These are phyloP conservation scores for Eucalyptus pauciflora DNA, from an alignment of 345 rosid genomes.

Conservation along the genomic window DNA sequence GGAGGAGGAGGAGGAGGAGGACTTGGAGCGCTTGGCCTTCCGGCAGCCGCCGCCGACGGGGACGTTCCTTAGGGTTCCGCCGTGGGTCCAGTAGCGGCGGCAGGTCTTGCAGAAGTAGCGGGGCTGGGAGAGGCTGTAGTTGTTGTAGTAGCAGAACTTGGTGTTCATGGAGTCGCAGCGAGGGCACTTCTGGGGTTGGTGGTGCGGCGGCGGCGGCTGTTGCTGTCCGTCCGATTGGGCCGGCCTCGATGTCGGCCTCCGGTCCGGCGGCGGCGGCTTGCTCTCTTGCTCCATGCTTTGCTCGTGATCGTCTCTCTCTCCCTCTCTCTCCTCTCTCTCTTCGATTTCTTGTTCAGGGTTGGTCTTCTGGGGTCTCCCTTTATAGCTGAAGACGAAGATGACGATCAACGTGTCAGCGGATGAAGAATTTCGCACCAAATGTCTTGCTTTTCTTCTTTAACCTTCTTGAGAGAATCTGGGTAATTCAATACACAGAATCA, in stretches of 20 bases:
- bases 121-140: constrained; percentile 4
- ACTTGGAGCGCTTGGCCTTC: constrained; percentile 3
- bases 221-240: background rate
- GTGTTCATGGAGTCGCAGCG: constrained; percentile 2
- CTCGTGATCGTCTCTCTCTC: background rate
- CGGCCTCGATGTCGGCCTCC: background rate
- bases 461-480: background rate
- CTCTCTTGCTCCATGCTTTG: background rate
- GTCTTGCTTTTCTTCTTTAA: background rate
- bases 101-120: constrained; percentile 2
- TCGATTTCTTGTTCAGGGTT: background rate
- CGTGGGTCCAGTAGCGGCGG: constrained; percentile 7
- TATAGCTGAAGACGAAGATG: background rate
- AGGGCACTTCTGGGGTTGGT: background rate
- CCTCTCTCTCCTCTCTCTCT: background rate
- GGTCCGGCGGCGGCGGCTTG: background rate
- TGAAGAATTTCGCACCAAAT: background rate
- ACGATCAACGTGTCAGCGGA: background rate
- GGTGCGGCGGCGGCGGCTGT: background rate
- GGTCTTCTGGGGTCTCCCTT: background rate
- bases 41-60: background rate
- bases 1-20: background rate
- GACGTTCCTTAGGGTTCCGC: constrained; percentile 3
- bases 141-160: constrained; percentile 7
- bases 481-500: background rate